Base-by-base conservation (phyloP, 2,329 filamentous ascomycete genomes). In the Coleophoma cylindrospora region DNA sequence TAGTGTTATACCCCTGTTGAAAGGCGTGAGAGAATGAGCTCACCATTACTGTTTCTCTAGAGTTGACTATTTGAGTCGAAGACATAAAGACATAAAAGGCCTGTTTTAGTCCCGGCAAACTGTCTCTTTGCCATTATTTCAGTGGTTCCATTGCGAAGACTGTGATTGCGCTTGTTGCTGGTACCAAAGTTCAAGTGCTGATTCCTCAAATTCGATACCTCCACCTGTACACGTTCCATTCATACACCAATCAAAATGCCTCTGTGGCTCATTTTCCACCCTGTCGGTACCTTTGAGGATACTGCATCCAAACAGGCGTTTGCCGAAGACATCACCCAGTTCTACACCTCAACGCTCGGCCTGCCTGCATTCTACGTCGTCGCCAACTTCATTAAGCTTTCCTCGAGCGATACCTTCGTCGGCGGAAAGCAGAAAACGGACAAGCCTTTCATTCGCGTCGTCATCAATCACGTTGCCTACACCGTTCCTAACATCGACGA, bases 361-460 rank as follows among this genome's bases (percentile, higher is more conserved):
- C 65, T 74, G 2, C 72, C 72, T 0, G 63, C 66, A n/a, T 74
- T 74, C 58, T 74, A 73, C 54, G 71, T 74, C 2, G 64, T 70
- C 17, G 65, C 71, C 6, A 60, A 70, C 47, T 74, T 73, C 62
- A 58, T 68, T 48, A 54, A 60, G 4, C 44, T 69, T 17, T 40
- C 58, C 0, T 50, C 57, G 0, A 49, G 48, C 2, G 58, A 60
- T 6, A 57, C 62, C 46, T 70, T 55, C 53, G 58, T 70, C 15
- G 66, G 66, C 44, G 67, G 64, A 34, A 50, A 62, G 6, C 34
- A 56, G 8, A 54, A 57, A 8, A 58, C 59, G 3, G 46, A 45
- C 1, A 61, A 50, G 14, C 66, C 69, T 0, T 72, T 71, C 45
- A 63, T 72, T 14, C 54, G 69, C 8, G 53, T 72, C n/a, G 53